Conservation (phyloP, 202 grass and related monocot species). For the Carex sylvatica region DNA sequence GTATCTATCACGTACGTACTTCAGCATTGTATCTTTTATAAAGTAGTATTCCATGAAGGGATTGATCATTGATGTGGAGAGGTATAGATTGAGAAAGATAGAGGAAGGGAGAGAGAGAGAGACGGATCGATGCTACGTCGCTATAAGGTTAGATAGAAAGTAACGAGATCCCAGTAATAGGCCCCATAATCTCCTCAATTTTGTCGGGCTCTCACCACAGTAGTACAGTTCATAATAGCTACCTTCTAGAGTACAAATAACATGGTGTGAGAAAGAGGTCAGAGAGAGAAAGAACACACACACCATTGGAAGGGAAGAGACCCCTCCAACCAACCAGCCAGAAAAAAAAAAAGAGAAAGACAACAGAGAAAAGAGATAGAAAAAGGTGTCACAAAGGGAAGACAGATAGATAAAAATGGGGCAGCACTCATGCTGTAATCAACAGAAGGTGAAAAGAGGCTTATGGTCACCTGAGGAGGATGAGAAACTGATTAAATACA, state of each 20-base stretch:
- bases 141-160: slow-evolving; percentile 88
- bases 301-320: not conserved
- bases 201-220: slow-evolving; percentile 36
- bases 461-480: slow-evolving; percentile 99
- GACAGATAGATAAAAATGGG: slow-evolving; percentile 47
- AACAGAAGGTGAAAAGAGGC: slow-evolving; percentile 99
- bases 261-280: slow-evolving; percentile 11
- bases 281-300: slow-evolving; percentile 12
- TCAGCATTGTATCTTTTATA: slow-evolving; percentile 18
- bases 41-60: not conserved
- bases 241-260: slow-evolving; percentile 29
- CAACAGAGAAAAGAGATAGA: slow-evolving; percentile 22
- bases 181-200: slow-evolving; percentile 17
- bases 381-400: not conserved
- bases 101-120: slow-evolving; percentile 17
- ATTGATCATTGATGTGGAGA: slow-evolving; percentile 19
- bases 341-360: not conserved
- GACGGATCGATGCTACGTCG: slow-evolving; percentile 80
- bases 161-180: slow-evolving; percentile 38
- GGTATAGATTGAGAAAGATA: slow-evolving; percentile 20
- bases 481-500: slow-evolving; percentile 97
- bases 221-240: slow-evolving; percentile 34
- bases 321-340: slow-evolving; percentile 16
- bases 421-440: slow-evolving; percentile 98
- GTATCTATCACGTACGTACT: slow-evolving; percentile 22